These are phyloP conservation scores for Astraeus odoratus DNA, from an alignment of 768 basidiomycete genomes.

Conservation along the genomic window DNA sequence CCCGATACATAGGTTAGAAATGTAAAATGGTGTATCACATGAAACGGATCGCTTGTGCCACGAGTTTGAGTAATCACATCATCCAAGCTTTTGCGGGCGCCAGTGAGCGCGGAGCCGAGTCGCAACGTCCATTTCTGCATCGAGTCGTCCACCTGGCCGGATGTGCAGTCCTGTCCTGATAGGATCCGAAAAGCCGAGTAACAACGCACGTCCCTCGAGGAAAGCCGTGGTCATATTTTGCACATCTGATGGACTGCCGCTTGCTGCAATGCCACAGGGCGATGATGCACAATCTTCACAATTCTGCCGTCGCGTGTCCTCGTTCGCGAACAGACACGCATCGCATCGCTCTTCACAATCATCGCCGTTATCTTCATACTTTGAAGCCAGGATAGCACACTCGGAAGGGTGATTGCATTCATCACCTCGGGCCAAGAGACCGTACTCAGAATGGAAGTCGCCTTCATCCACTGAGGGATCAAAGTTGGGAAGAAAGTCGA, in stretches of 20 bases:
- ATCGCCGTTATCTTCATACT: neutral
- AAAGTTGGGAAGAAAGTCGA: no score
- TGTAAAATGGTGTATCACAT: no score
- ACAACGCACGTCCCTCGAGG: constrained; percentile 46
- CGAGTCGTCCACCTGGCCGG: constrained; percentile 29
- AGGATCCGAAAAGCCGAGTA: constrained; percentile 32
- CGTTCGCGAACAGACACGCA: neutral
- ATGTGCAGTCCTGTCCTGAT: constrained; percentile 5
- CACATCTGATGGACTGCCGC: no score
- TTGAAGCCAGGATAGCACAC: neutral
- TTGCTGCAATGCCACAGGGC: no score
- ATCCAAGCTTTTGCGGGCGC: constrained; percentile 56
- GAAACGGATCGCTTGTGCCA: no score
- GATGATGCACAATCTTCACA: no score
- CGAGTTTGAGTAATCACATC: no score
- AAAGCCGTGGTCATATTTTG: constrained; percentile 22
- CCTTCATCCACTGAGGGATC: neutral
- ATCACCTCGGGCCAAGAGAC: neutral
- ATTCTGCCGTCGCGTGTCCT: no score
- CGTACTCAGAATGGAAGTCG: neutral
- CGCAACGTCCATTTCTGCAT: constrained; percentile 59
- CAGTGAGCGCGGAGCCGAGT: constrained; percentile 53
- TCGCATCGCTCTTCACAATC: neutral
- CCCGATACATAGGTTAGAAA: no score
- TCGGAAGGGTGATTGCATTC: neutral